phyloP scores from a whole-genome alignment of 805 yeast genomes.

The Candida wancherniae region DNA sequence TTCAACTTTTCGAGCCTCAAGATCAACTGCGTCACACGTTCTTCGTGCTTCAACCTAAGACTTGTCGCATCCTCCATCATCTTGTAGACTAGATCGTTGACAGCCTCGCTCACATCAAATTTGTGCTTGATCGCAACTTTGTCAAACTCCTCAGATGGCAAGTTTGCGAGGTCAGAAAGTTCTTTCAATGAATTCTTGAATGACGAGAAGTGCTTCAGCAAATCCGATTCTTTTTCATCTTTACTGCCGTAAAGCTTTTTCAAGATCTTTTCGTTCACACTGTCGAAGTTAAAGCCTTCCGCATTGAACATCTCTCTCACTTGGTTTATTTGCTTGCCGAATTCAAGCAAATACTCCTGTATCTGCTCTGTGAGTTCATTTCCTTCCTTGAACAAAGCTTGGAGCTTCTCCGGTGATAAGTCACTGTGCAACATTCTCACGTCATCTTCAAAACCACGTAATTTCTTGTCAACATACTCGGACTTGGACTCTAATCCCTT shows the following conservation, averaged over 20 bases:
- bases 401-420: constrained; percentile 43
- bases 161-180: constrained; percentile 21
- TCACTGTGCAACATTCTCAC: constrained; percentile 43
- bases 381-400: constrained; percentile 40
- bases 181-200: constrained; percentile 27
- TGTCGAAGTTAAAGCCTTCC: constrained; percentile 47
- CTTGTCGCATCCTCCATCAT: constrained; percentile 28
- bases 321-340: constrained; percentile 42
- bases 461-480: constrained; percentile 17
- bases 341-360: constrained; percentile 40
- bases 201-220: constrained; percentile 23
- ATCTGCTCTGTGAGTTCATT: constrained; percentile 36
- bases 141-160: constrained; percentile 19
- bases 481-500: constrained; percentile 25
- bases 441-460: constrained; percentile 26
- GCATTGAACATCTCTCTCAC: constrained; percentile 41
- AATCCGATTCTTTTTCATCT: constrained; percentile 11
- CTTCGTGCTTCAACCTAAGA: constrained; percentile 27
- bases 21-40: constrained; percentile 25
- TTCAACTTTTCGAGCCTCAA: constrained; percentile 24
- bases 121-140: constrained; percentile 20
- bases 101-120: constrained; percentile 23
- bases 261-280: constrained; percentile 44
- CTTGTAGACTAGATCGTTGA: constrained; percentile 22
- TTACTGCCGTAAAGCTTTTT: constrained; percentile 12